Conservation (phyloP, 2,329 filamentous ascomycete species). For the Aspergillus nomiae region DNA sequence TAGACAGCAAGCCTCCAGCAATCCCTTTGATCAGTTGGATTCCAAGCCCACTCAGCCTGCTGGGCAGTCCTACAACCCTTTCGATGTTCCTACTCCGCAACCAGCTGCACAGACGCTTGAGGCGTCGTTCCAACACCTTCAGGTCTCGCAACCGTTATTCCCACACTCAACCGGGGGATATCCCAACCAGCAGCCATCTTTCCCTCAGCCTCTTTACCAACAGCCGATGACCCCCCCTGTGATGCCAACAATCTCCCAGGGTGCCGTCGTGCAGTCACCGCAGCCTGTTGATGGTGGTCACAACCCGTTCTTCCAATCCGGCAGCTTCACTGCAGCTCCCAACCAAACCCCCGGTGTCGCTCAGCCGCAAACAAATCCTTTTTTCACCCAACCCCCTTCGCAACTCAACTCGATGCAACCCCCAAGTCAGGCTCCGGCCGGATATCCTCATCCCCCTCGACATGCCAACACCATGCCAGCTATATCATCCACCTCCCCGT, state of each 20-base stretch:
- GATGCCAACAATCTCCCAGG: constrained; percentile 38
- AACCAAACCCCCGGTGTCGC: constrained; percentile 26
- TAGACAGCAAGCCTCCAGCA: constrained; percentile 51
- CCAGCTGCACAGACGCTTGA: constrained; percentile 52
- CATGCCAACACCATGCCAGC: constrained; percentile 45
- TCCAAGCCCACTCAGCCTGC: constrained; percentile 39
- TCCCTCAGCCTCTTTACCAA: constrained; percentile 43
- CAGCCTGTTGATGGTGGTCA: constrained; percentile 37
- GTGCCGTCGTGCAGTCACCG: constrained; percentile 35
- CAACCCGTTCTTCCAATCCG: constrained; percentile 49
- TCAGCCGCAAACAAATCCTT: constrained; percentile 35
- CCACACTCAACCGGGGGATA: constrained; percentile 73
- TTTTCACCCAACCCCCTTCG: constrained; percentile 34
- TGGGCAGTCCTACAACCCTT: constrained; percentile 65
- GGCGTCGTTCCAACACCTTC: constrained; percentile 74
- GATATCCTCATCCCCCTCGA: constrained; percentile 23
- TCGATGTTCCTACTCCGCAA: constrained; percentile 51
- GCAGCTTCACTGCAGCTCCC: constrained; percentile 25
- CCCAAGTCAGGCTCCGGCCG: constrained; percentile 24
- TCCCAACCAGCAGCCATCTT: constrained; percentile 43
- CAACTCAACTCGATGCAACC: constrained; percentile 24
- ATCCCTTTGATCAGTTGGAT: constrained; percentile 65
- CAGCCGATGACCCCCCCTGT: constrained; percentile 48
- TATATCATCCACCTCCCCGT: constrained; percentile 34
- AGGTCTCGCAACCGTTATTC: constrained; percentile 70